A percentile compares a stretch with the other conserved stretches of the same genome.
These are phyloP conservation scores for Gamarada debralockiae DNA, from an alignment of 495 filamentous ascomycete species.

Conservation along the genomic window DNA sequence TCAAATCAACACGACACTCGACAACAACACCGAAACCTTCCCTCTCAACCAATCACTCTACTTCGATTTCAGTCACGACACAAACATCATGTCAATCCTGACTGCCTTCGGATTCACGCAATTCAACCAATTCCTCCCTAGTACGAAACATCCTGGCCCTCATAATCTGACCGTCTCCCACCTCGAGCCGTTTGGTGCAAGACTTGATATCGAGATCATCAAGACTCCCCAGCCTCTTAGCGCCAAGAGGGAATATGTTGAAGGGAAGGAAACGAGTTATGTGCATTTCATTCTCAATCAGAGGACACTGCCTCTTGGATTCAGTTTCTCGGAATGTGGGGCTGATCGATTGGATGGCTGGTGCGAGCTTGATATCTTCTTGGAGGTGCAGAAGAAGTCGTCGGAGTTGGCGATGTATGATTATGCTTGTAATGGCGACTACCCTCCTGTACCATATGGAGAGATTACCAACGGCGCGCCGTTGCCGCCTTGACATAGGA, in stretches of 20 bases:
- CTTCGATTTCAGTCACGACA: constrained; percentile 90
- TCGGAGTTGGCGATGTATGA: constrained; percentile 44
- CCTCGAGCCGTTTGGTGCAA: constrained; percentile 55
- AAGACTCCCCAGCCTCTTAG: constrained; percentile 47
- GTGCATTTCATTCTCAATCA: constrained; percentile 65
- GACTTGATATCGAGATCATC: constrained; percentile 64
- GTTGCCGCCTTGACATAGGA: background rate
- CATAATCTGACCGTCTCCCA: constrained; percentile 52
- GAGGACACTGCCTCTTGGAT: constrained; percentile 54
- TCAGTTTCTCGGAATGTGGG: constrained; percentile 53
- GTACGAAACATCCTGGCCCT: constrained; percentile 35
- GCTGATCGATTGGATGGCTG: constrained; percentile 54
- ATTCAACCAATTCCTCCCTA: constrained; percentile 46
- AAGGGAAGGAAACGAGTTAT: constrained; percentile 44
- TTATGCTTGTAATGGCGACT: constrained; percentile 51
- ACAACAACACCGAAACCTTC: constrained; percentile 57
- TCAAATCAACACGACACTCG: constrained; percentile 71
- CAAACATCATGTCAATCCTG: constrained; percentile 66
- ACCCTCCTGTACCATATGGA: constrained; percentile 37
- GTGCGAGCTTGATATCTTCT: constrained; percentile 57
- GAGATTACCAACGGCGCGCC: constrained; percentile 38
- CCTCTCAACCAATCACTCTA: constrained; percentile 59
- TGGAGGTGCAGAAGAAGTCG: constrained; percentile 43
- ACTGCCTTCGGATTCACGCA: constrained; percentile 53
- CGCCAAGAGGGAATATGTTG: constrained; percentile 36